Percentiles rank a stretch among this genome's conserved stretches.
Conservation (phyloP, 2,329 filamentous ascomycete species). For the Alternaria longipes region DNA sequence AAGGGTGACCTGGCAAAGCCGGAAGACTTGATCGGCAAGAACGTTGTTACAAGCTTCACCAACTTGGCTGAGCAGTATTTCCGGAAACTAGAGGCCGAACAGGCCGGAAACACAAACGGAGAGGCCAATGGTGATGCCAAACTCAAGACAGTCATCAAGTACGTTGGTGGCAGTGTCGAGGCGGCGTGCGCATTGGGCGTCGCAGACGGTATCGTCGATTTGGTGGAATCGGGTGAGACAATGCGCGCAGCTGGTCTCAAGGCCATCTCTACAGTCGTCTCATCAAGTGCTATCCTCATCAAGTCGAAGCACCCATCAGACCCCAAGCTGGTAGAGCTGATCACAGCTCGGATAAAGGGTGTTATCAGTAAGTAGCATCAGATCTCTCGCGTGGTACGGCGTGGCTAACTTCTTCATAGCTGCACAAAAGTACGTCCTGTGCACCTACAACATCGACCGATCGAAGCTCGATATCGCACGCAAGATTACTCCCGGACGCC, state of each 20-base stretch:
- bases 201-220: constrained; percentile 95
- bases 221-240: constrained; percentile 97
- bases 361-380: constrained; percentile 74
- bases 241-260: constrained; percentile 96
- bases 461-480: constrained; percentile 71
- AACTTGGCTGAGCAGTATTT: constrained; percentile 86
- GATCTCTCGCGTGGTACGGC: not conserved
- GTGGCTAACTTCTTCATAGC: constrained; percentile 55
- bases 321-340: constrained; percentile 80
- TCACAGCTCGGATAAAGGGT: constrained; percentile 85
- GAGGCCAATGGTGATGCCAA: constrained; percentile 59
- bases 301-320: constrained; percentile 87
- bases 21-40: constrained; percentile 86
- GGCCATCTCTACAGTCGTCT: constrained; percentile 91
- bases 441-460: constrained; percentile 93
- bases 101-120: constrained; percentile 45
- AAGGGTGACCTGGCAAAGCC: constrained; percentile 77
- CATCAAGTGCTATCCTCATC: constrained; percentile 88
- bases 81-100: constrained; percentile 72
- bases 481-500: constrained; percentile 89
- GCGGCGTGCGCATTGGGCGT: constrained; percentile 95
- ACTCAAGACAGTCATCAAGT: constrained; percentile 87
- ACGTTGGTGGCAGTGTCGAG: constrained; percentile 95
- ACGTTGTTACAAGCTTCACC: constrained; percentile 95
- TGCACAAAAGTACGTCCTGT: constrained; percentile 91